phyloP scores from a whole-genome alignment of 2,329 filamentous ascomycete genomes.

The Aspergillus carbonarius region DNA sequence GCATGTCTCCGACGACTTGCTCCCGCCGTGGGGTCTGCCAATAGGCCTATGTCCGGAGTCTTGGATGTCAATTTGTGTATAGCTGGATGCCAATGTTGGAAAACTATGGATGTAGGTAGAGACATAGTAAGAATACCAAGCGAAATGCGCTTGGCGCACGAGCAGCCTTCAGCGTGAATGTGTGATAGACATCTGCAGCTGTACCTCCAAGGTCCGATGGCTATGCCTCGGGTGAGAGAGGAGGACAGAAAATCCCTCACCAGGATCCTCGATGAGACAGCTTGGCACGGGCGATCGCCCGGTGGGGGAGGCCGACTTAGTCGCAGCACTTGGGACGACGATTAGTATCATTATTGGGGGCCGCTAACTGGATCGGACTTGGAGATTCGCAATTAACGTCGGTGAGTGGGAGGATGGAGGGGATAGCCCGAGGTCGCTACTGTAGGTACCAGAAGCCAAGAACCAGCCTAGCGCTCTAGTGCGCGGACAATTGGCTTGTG shows the following conservation, averaged over 20 bases:
- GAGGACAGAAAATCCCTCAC: conserved; percentile 34
- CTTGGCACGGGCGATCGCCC: conserved; percentile 34
- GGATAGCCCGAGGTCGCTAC: conserved; percentile 23
- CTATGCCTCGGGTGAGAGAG: neutral
- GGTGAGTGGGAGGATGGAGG: conserved; percentile 2
- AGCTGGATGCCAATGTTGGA: no score
- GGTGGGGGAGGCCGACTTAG: conserved; percentile 18
- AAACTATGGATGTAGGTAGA: no score
- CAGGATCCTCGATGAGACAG: conserved; percentile 31
- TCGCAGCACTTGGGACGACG: neutral
- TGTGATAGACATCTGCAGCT: neutral
- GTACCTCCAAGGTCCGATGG: neutral
- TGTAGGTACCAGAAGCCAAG: conserved; percentile 34
- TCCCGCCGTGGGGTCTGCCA: no score
- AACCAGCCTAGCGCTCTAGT: conserved; percentile 10
- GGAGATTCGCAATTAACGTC: conserved; percentile 9
- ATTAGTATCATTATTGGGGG: conserved; percentile 1
- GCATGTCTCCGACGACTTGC: no score
- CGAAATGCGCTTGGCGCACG: no score
- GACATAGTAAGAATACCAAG: no score
- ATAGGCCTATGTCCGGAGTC: no score
- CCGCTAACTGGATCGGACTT: neutral
- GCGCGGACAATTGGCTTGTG: neutral
- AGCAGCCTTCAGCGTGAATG: no score
- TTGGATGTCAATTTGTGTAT: no score